Base-by-base conservation (phyloP, 2,329 filamentous ascomycete genomes). In the Thyridium curvatum region DNA sequence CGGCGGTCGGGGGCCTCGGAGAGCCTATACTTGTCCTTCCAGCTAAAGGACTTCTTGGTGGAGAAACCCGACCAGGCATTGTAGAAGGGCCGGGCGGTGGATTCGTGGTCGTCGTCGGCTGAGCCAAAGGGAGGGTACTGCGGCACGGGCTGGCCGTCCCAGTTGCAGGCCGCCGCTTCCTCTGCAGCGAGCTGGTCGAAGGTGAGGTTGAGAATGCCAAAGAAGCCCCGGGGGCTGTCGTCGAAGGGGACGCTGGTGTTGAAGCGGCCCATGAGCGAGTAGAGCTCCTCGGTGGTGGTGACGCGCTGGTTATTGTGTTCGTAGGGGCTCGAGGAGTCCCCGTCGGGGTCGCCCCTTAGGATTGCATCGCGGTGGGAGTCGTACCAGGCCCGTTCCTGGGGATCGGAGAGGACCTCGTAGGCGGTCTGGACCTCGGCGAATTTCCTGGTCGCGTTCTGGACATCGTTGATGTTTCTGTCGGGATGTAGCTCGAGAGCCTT, bases 381-480 rank as follows among this genome's bases (percentile, higher is more conserved):
- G 65, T 98, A 98, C 93, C 93, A 98, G 26, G 90, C 84, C 50
- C 93, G 80, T 60, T 98, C 93, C 58, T 98, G 91, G 10, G 89
- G 82, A 59, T 98, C 93, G 2, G 90, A 94, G 1, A 98, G 76
- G n/a, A 98, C 79, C 60, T 97, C 88, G 59, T 98, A 94, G 34
- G 93, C 93, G 29, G 89, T 77, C 60, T 96, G 91, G 18, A 97
- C 74, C 56, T 96, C 89, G 36, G 93, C 89, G 58, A 98, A 98
- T 38, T 82, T 79, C 48, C 72, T 77, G 2, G 93, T 98, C 3
- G 91, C 82, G 46, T 80, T 77, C 53, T 94, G 88, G 44, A 84
- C 82, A 55, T 96, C 83, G 52, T 86, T 83, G 58, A 85, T 83
- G 61, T 98, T 98, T 50, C 90, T 85, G 62, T 98, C 93, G 1